Evolutionary conservation across 1,284 basidiomycete genomes (phyloP).

Genomic region (Heterobasidion parviporum): DNA sequence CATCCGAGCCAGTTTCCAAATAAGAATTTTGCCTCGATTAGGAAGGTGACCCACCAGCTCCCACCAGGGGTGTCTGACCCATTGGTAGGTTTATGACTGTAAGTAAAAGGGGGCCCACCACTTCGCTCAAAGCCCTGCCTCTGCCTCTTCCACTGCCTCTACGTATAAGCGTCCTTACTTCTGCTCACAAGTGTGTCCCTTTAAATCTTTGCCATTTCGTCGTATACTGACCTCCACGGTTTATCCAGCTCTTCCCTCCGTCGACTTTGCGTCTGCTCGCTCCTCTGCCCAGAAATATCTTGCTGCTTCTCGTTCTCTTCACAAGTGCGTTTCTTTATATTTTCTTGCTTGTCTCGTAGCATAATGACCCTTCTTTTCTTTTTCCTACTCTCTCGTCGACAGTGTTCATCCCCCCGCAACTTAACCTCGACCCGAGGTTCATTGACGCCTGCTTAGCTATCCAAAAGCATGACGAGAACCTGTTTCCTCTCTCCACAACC

Average conservation of each 20-base stretch:
- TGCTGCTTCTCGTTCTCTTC: background rate
- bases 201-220: no score
- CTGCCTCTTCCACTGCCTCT: no score
- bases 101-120: no score
- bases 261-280: background rate
- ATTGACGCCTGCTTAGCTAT: conserved; percentile 1
- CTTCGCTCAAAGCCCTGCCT: no score
- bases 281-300: background rate
- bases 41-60: no score
- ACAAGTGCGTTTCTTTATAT: background rate
- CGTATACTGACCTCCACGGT: no score
- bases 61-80: no score
- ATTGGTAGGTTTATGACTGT: no score
- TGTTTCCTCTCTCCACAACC: background rate
- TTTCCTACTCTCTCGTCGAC: conserved; percentile 1
- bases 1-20: no score
- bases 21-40: no score
- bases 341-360: background rate
- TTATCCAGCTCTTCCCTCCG: background rate
- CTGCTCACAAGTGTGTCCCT: no score
- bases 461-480: background rate
- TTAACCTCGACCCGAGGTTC: background rate
- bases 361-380: background rate
- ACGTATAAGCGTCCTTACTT: no score
- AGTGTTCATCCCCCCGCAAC: background rate